Base-by-base conservation (phyloP, 1,284 basidiomycete genomes). In the Athelia sp. region DNA sequence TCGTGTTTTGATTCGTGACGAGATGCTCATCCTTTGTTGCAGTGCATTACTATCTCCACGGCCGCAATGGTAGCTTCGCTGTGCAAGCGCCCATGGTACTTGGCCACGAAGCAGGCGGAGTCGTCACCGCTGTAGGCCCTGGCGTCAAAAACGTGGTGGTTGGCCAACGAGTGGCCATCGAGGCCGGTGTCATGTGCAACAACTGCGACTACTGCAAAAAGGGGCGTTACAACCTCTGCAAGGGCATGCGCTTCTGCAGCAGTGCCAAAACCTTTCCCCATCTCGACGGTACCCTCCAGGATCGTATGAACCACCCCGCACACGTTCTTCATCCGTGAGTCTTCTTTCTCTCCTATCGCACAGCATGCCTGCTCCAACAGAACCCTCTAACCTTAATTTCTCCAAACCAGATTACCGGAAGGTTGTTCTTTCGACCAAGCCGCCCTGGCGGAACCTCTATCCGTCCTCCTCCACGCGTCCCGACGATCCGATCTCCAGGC, bases 151-250 rank as follows among this genome's bases (percentile, higher is more conserved):
- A 78, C 66, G 72, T 97, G 54, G 72, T 77, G 21, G 79, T 88
- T 21, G 94, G 95, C 44, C 90, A 94, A 68, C 82, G 91, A 45
- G 93, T 98, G 46, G 95, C 94, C 15, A 89, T 98, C 63, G 95
- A 98, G 67, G 90, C 92, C 11, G 95, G 95, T 36, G 81, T 94
- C 61, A 85, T 85, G 75, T 98, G 94, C 73, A 81, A 81, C 52
- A 74, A 74, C 43, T 90, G 87, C 67, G 65, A 70, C 44, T 82
- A 75, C 62, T 90, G 88, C 66, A 58, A 67, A 35, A 75, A 76
- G 45, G 91, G 90, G n/a, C 79, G 91, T 35, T 98, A 98, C 75
- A 98, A 98, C 73, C 82, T 98, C 52, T 98, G 95, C 78, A 84
- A 84, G 58, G 69, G 71, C 58, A 79, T 98, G 83, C 81, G 91